Percentiles rank a stretch among this genome's conserved stretches.
Conservation (phyloP, 192 early-diverging fungal genomes). For the Coemansia sp. region DNA sequence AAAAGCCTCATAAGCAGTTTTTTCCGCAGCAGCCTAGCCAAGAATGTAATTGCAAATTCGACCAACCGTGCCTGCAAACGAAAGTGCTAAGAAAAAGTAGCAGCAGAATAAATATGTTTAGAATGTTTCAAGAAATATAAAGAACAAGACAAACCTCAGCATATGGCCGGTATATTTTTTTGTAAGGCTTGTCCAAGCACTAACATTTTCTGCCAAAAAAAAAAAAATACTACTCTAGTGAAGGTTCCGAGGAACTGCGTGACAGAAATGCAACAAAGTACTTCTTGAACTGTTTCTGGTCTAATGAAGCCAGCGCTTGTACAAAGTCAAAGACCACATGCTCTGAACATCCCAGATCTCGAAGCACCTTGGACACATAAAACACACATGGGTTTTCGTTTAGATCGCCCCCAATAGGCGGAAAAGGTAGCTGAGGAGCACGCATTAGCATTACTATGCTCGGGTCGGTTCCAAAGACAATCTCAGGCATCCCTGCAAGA, state of each 20-base stretch:
- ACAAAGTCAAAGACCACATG: constrained; percentile 68
- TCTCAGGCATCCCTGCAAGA: constrained; percentile 28
- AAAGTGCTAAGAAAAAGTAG: neutral
- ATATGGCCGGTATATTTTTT: too few relatives aligned
- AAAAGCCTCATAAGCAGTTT: neutral
- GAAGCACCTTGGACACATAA: constrained; percentile 42
- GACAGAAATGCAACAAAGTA: constrained; percentile 58
- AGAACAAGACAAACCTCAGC: too few relatives aligned
- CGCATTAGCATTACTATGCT: constrained; percentile 21
- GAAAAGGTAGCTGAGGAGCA: constrained; percentile 29
- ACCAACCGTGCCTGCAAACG: neutral
- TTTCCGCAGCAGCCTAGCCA: neutral
- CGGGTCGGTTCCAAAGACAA: constrained; percentile 23
- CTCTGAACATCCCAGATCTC: constrained; percentile 59
- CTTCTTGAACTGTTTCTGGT: constrained; percentile 67
- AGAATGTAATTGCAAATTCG: neutral
- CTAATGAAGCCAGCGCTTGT: constrained; percentile 68
- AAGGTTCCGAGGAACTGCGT: constrained; percentile 3
- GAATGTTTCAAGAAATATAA: too few relatives aligned
- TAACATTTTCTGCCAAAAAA: constrained; percentile 3
- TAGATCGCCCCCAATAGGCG: constrained; percentile 39
- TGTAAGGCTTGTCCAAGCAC: neutral
- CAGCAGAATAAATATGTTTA: too few relatives aligned
- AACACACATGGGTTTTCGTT: constrained; percentile 43
- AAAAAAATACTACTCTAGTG: constrained; percentile 1